Percentiles rank a stretch among this genome's conserved stretches.
Evolutionary conservation across 441 rosid genomes (phyloP).

Genomic region (Euphorbia celastroides): DNA sequence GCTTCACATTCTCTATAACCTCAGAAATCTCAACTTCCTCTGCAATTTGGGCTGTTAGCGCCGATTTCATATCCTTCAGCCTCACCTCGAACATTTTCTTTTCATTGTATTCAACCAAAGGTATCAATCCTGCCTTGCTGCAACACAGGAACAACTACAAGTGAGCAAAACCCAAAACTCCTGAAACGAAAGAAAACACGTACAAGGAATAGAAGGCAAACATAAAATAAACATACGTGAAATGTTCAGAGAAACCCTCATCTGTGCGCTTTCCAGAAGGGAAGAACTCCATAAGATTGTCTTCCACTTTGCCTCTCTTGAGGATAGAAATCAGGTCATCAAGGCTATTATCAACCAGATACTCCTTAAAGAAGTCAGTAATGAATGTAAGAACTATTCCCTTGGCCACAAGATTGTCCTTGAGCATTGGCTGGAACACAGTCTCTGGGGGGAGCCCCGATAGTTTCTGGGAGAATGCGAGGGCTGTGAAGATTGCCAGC

Average conservation of each 20-base stretch:
- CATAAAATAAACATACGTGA: conserved; percentile 54
- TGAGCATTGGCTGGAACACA: conserved; percentile 92
- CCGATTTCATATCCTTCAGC: conserved; percentile 81
- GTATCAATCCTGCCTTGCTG: conserved; percentile 83
- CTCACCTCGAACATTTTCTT: conserved; percentile 92
- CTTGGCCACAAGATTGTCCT: conserved; percentile 95
- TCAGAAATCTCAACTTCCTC: conserved; percentile 77
- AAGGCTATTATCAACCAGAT: conserved; percentile 89
- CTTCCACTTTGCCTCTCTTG: conserved; percentile 95
- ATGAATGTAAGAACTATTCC: conserved; percentile 94
- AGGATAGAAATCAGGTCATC: conserved; percentile 88
- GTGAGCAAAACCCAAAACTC: neutral
- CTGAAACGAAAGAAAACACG: neutral
- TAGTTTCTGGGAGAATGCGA: conserved; percentile 94
- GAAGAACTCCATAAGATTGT: conserved; percentile 74
- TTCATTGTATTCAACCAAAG: conserved; percentile 90
- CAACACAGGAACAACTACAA: neutral
- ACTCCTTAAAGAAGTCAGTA: conserved; percentile 94
- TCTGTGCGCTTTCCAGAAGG: conserved; percentile 83
- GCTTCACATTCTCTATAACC: conserved; percentile 83
- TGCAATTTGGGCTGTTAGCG: conserved; percentile 73
- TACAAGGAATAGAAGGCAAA: neutral
- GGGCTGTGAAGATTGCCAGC: conserved; percentile 94
- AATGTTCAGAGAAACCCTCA: conserved; percentile 93
- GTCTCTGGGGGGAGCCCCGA: conserved; percentile 98